A percentile compares a stretch with the other conserved stretches of the same genome.
Conservation (phyloP, 1,139 yeast genomes). For the Hansenula anomala region DNA sequence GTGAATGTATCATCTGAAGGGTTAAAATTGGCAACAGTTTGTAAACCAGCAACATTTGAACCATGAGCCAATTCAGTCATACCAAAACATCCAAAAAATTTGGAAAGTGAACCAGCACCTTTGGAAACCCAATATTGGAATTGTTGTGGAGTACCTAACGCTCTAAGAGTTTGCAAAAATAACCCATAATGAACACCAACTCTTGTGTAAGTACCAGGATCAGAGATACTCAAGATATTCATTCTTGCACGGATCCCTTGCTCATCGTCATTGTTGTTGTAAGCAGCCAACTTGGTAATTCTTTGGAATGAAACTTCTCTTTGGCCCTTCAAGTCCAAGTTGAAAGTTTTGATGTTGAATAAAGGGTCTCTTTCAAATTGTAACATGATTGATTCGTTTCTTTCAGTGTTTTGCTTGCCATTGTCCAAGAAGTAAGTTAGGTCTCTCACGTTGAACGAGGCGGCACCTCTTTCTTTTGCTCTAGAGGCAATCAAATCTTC, state of each 20-base stretch:
- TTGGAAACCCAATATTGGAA: conserved; percentile 66
- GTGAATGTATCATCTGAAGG: conserved; percentile 57
- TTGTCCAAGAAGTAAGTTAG: conserved; percentile 45
- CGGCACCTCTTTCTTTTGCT: conserved; percentile 38
- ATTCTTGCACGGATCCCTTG: conserved; percentile 35
- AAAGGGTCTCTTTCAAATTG: conserved; percentile 48
- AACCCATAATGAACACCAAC: conserved; percentile 69
- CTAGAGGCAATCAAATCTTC: conserved; percentile 13
- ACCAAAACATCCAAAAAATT: conserved; percentile 83
- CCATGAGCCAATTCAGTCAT: conserved; percentile 96
- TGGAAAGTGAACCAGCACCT: conserved; percentile 57
- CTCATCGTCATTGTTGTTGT: conserved; percentile 33
- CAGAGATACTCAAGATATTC: conserved; percentile 36
- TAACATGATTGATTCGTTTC: conserved; percentile 36
- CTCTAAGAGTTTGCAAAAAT: conserved; percentile 62
- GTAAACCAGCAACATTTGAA: conserved; percentile 88
- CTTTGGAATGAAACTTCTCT: conserved; percentile 49
- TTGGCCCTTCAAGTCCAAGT: conserved; percentile 38
- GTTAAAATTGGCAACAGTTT: conserved; percentile 83
- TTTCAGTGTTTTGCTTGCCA: conserved; percentile 38
- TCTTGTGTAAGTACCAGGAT: conserved; percentile 62
- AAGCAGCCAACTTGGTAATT: conserved; percentile 40
- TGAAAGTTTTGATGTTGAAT: conserved; percentile 38
- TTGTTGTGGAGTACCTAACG: conserved; percentile 62
- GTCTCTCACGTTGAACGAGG: conserved; percentile 38